Evolutionary conservation across 2,329 filamentous ascomycete species (phyloP), one percentile per base, ranked within the genome.

Genomic region (Xylaria polymorpha): DNA sequence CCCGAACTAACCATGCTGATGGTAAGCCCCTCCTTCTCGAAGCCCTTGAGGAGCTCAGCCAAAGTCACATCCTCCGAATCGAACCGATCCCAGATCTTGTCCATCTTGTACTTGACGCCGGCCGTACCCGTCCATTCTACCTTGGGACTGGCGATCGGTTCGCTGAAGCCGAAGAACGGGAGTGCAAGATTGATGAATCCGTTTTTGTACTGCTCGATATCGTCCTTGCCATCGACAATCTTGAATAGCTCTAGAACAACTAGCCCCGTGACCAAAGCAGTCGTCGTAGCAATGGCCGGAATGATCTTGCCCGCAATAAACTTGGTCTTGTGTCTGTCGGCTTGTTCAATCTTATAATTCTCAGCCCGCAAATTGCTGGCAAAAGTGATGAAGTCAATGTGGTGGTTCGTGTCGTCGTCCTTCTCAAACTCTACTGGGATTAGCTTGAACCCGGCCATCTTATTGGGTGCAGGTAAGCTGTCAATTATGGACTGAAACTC

Each of bases 261-360:
- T 55, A 99, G 86, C 67, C 96, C 96, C 2, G 96, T 99, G 14
- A 98, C 95, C 67, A 99, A 85, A 3, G 96, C 95, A 2, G 96
- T 99, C 0, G 96, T 98, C 3, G 96, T 99, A 53, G 96, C 96
- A 81, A 99, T 99, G 55, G 96, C 96, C 25, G 96, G 96, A 74
- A 99, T 99, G 75, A 99, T 99, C 88, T 99, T 99, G 80, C 96
- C 96, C 39, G 96, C 97, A 79, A 99, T 99, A 82, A 99, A 98
- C 85, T 99, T 99, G 71, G 95, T 99, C 90, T 96, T 97, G 87
- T 98, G 96, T 71, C 94, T 89, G 79, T 99, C 95, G 0, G 96
- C 94, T 72, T 90, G 88, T 77, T 93, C 90, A 74, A 99, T 99
- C 81, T 96, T 97, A 88, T 99, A 99, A 84, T 99, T 99, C 81